These are phyloP conservation scores for Petrea volubilis DNA, from an alignment of 257 asterid genomes.

Conservation along the genomic window DNA sequence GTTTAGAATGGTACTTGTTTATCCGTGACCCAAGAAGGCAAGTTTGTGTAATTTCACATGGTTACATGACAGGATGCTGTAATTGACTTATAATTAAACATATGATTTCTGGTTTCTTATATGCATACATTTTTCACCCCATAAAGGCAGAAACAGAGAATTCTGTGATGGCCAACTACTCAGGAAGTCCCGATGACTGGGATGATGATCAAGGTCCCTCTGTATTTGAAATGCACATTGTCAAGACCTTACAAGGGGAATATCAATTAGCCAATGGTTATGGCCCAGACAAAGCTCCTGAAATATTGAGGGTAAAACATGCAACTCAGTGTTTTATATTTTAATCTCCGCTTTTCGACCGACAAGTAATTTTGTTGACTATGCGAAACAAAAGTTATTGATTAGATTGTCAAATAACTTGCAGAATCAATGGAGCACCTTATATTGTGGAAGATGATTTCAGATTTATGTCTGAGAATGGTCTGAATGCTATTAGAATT, in stretches of 20 bases:
- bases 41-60: neutral
- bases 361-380: neutral
- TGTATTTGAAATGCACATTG: constrained; percentile 41
- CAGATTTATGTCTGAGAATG: constrained; percentile 45
- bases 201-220: constrained; percentile 41
- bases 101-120: neutral
- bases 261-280: constrained; percentile 44
- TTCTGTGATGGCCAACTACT: constrained; percentile 39
- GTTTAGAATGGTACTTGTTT: neutral
- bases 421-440: constrained; percentile 48
- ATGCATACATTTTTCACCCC: constrained; percentile 6
- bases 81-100: neutral
- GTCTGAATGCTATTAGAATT: constrained; percentile 44
- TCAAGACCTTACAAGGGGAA: constrained; percentile 38
- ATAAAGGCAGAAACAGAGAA: constrained; percentile 42
- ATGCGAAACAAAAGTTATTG: neutral
- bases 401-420: constrained; percentile 1
- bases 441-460: constrained; percentile 46
- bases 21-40: neutral
- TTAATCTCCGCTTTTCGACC: neutral
- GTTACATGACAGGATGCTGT: neutral
- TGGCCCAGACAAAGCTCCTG: constrained; percentile 40
- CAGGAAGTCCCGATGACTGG: constrained; percentile 36
- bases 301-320: constrained; percentile 34
- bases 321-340: neutral